Percentiles rank a stretch among this genome's conserved stretches.
Evolutionary conservation across 2,329 filamentous ascomycete genomes (phyloP).

Genomic region (Rugonectria rugulosa): DNA sequence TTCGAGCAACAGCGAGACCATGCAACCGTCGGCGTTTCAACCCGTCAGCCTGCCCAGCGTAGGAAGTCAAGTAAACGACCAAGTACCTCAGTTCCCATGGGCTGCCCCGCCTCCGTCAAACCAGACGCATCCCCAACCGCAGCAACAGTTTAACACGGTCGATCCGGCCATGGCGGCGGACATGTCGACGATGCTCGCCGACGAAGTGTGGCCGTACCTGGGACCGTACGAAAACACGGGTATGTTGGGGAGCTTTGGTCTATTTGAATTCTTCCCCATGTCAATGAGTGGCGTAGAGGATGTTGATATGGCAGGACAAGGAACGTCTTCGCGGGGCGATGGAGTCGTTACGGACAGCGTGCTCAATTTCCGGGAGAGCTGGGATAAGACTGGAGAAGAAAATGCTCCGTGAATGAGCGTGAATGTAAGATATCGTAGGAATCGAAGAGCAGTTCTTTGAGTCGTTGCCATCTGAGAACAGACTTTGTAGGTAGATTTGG

Average conservation of each 20-base stretch:
- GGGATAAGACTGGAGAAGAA: constrained; percentile 7
- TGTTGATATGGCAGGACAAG: constrained; percentile 5
- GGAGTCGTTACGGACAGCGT: constrained; percentile 23
- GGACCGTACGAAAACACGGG: constrained; percentile 10
- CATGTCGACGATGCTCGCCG: constrained; percentile 7
- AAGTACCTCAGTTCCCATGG: background rate
- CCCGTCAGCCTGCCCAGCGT: background rate
- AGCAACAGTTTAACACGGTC: background rate
- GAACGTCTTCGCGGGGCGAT: constrained; percentile 7
- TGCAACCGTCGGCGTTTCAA: background rate
- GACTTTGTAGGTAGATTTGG: no score
- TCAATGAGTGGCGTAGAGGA: constrained; percentile 4
- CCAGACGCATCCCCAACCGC: background rate
- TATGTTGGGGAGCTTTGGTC: constrained; percentile 9
- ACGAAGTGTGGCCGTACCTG: constrained; percentile 6
- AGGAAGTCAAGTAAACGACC: background rate
- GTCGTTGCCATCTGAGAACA: no score
- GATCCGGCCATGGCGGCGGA: constrained; percentile 1
- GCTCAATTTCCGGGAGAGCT: constrained; percentile 22
- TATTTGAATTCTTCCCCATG: constrained; percentile 13
- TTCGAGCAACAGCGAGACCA: background rate
- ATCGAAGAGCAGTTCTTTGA: no score
- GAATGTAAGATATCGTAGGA: no score
- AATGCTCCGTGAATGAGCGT: background rate
- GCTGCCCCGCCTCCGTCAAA: background rate